Evolutionary conservation across 2,329 filamentous ascomycete species (phyloP).

Genomic region (Dactylellina haptotyla): DNA sequence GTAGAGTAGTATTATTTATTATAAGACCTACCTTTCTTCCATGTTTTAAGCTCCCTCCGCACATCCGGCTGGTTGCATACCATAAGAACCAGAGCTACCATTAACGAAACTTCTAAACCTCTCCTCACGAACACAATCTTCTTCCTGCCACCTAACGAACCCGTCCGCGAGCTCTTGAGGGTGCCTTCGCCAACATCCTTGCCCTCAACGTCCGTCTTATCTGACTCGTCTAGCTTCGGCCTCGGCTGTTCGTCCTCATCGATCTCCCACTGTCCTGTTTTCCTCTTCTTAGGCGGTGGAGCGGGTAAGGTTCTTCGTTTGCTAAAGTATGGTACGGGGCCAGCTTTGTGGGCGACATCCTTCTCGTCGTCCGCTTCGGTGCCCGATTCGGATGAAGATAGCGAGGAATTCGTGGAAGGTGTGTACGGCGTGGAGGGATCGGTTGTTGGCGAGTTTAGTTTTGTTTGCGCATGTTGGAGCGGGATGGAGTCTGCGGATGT

Average conservation of each 20-base stretch:
- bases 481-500: conserved; percentile 22
- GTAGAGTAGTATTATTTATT: too few species aligned
- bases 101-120: conserved; percentile 56
- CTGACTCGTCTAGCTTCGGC: conserved; percentile 50
- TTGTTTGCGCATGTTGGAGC: conserved; percentile 52
- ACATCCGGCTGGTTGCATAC: conserved; percentile 54
- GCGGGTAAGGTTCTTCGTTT: conserved; percentile 53
- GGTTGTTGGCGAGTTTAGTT: conserved; percentile 10
- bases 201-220: conserved; percentile 50
- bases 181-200: conserved; percentile 28
- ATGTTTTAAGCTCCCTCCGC: conserved; percentile 54
- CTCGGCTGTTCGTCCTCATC: conserved; percentile 55
- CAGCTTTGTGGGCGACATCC: conserved; percentile 44
- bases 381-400: conserved; percentile 60
- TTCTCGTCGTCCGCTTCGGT: conserved; percentile 58
- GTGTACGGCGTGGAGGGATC: conserved; percentile 8
- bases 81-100: conserved; percentile 56
- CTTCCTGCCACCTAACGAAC: conserved; percentile 52
- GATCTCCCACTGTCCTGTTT: conserved; percentile 56
- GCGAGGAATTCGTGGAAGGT: conserved; percentile 57
- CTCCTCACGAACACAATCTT: conserved; percentile 57
- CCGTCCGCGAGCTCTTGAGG: conserved; percentile 34
- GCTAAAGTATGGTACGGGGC: conserved; percentile 45
- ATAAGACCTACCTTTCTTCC: conserved; percentile 56
- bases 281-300: conserved; percentile 56